Evolutionary conservation across 2,329 filamentous ascomycete species (phyloP).

Genomic region (Akanthomyces uredinophilus): DNA sequence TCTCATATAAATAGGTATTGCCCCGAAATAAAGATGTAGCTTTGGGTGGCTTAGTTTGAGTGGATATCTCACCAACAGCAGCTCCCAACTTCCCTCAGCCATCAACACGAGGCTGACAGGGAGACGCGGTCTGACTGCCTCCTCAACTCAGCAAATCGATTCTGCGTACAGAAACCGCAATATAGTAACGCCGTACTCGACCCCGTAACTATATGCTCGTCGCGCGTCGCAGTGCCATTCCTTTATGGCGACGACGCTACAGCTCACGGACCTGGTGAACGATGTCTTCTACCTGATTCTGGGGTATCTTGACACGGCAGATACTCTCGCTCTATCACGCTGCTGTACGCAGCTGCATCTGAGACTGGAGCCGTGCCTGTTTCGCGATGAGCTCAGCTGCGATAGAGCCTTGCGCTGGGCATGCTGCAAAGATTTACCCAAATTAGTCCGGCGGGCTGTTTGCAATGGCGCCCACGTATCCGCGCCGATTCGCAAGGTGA

Average conservation of each 20-base stretch:
- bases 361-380: neutral
- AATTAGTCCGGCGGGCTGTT: neutral
- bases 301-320: neutral
- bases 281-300: slow-evolving; percentile 7
- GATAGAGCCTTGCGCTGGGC: slow-evolving; percentile 5
- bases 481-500: neutral
- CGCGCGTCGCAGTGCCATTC: neutral
- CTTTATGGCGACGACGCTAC: neutral
- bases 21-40: too few relatives aligned
- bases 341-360: neutral
- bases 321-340: neutral
- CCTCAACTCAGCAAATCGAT: neutral
- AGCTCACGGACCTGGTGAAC: neutral
- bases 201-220: neutral
- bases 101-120: slow-evolving; percentile 1
- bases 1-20: too few relatives aligned
- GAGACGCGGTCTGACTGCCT: neutral
- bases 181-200: too few relatives aligned
- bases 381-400: neutral
- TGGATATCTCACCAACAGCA: neutral
- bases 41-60: neutral
- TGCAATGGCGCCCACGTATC: neutral
- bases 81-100: neutral
- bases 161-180: neutral
- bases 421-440: slow-evolving; percentile 4